phyloP scores from a whole-genome alignment of 108 stramenopile genomes.

The Stephanodiscus triporus region DNA sequence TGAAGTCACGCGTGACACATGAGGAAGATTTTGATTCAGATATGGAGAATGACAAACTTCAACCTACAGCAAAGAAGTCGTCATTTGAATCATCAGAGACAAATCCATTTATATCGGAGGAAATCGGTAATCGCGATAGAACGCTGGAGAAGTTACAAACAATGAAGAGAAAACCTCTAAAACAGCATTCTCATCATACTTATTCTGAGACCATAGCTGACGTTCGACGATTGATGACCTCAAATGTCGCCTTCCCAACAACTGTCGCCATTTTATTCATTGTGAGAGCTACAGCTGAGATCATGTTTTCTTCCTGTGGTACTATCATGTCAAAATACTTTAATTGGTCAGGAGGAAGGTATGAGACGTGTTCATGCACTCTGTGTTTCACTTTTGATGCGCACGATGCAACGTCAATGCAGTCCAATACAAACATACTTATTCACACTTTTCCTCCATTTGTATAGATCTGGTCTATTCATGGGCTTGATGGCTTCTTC shows the following conservation, averaged over 20 bases:
- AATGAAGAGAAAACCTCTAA: slow-evolving; percentile 34
- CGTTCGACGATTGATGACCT: slow-evolving; percentile 35
- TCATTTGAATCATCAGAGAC: slow-evolving; percentile 7
- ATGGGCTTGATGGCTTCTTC: slow-evolving; percentile 31
- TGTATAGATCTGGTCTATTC: slow-evolving; percentile 28
- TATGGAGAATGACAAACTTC: not conserved
- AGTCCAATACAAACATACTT: not conserved
- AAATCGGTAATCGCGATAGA: slow-evolving; percentile 19
- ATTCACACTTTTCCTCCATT: not conserved
- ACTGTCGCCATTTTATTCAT: slow-evolving; percentile 23
- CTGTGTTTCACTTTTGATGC: not conserved
- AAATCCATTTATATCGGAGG: slow-evolving; percentile 18
- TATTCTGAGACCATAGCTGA: slow-evolving; percentile 35
- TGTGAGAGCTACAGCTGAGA: slow-evolving; percentile 18
- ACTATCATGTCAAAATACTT: slow-evolving; percentile 43
- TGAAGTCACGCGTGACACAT: not conserved
- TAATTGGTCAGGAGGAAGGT: slow-evolving; percentile 31
- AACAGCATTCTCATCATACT: slow-evolving; percentile 22
- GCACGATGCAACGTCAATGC: not conserved
- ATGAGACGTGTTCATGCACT: not conserved
- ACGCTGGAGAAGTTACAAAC: slow-evolving; percentile 47
- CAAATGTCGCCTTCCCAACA: slow-evolving; percentile 49
- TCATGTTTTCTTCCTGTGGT: slow-evolving; percentile 38
- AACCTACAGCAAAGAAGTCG: not conserved
- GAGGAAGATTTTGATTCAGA: slow-evolving; percentile 55